Conservation (phyloP, 257 asterid species). For the Petunia secreta region DNA sequence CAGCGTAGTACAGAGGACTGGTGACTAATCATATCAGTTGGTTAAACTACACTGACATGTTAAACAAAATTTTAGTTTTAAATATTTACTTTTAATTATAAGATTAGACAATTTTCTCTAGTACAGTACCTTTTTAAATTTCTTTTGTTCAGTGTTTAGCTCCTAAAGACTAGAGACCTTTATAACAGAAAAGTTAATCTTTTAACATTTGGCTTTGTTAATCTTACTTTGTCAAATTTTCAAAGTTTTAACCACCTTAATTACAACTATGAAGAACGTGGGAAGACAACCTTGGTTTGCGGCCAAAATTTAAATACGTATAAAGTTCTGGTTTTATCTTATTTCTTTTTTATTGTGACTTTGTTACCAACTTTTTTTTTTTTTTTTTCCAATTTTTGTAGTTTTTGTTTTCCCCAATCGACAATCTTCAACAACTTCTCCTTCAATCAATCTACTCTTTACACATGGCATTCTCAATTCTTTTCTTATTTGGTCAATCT, state of each 20-base stretch:
- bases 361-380: neutral
- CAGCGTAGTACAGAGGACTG: too few species aligned
- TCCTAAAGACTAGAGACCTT: neutral
- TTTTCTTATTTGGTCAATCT: neutral
- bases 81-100: neutral
- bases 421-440: neutral
- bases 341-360: neutral
- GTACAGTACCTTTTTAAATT: neutral
- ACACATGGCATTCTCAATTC: neutral
- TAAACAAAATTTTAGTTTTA: neutral
- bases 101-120: neutral
- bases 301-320: neutral
- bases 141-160: neutral
- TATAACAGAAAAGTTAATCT: neutral
- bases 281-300: conserved; percentile 15
- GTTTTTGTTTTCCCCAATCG: conserved; percentile 16
- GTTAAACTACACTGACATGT: too few species aligned
- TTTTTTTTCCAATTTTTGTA: neutral
- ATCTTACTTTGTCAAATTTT: neutral
- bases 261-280: neutral
- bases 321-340: neutral
- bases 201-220: neutral
- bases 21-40: too few species aligned
- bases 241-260: neutral
- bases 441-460: neutral